Conservation (phyloP, 2,329 filamentous ascomycete genomes). For the Monilinia polystroma region DNA sequence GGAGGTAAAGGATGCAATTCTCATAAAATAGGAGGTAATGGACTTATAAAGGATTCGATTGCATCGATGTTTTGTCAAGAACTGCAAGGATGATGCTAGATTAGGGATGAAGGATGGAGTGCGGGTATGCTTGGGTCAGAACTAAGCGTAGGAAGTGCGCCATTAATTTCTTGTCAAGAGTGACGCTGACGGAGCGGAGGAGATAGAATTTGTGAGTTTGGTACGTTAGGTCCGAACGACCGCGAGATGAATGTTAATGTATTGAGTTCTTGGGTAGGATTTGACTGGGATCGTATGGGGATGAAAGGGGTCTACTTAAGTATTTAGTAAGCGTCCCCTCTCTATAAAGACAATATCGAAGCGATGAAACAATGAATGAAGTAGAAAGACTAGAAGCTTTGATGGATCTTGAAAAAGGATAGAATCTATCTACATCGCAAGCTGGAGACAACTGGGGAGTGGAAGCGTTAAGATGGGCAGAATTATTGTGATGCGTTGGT, state of each 20-base stretch:
- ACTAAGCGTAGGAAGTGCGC: too few species aligned
- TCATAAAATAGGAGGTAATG: too few species aligned
- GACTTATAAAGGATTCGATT: too few species aligned
- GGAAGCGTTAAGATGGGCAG: background rate
- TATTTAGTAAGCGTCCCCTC: background rate
- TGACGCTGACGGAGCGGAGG: background rate
- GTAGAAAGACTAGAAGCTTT: background rate
- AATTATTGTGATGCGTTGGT: background rate
- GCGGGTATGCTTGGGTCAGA: too few species aligned
- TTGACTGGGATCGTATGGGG: background rate
- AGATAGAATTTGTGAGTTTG: background rate
- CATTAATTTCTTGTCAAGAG: too few species aligned
- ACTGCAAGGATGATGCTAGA: too few species aligned
- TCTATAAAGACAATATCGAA: background rate
- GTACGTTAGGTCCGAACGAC: background rate
- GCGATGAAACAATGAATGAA: background rate
- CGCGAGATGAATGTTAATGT: background rate
- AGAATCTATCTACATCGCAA: background rate
- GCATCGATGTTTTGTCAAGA: too few species aligned
- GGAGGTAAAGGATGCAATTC: background rate
- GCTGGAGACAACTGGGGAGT: background rate
- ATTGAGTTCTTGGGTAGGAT: background rate
- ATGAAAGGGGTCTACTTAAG: background rate
- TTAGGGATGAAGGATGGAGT: too few species aligned
- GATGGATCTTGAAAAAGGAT: background rate